Base-by-base conservation (phyloP, 2,329 filamentous ascomycete species). In the Calonectria hongkongensis region DNA sequence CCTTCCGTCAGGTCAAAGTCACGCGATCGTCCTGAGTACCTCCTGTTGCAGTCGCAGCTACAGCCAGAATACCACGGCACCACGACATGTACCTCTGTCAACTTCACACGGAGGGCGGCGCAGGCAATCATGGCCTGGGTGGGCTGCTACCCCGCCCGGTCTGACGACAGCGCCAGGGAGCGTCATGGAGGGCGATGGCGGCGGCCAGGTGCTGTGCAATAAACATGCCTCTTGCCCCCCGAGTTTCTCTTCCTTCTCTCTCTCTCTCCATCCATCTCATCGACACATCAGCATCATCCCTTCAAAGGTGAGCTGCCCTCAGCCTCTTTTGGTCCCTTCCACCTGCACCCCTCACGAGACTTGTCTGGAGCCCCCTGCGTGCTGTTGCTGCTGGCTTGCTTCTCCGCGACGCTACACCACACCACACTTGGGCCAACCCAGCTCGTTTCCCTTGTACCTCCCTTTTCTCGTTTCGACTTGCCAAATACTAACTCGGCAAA, bases 61-160 rank as follows among this genome's bases (percentile, higher is more conserved):
- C 74, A 47, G 41, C n/a, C 39, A 43, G 58, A 63, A 54, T 41
- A 39, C 50, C 43, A 33, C 45, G 33, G 25, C 43, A 60, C 70
- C 39, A 66, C 71, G 28, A 50, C 66, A 47, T 30, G 70, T 63
- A 63, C 58, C 58, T 63, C 67, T 36, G 54, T 74, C 70, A 56
- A 68, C 63, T 43, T 74, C 25, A 51, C 54, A 69, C 68, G 51
- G 76, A 74, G 68, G 65, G 71, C 78, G 77, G 76, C 74, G 65
- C 50, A 62, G 48, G 66, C 69, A 72, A 72, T 58, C 66, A 48
- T 66, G 68, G 63, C 75, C 68, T 65, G 71, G 75, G 66, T 77
- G 76, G 72, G 71, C 75, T 77, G 77, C 83, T 86, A 86, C 85
- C 85, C 85, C 85, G 85, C 84, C 84, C 84, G 82, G 81, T 84